Evolutionary conservation across 176 grass and related monocot genomes (phyloP), one percentile per base, ranked within the genome.

Genomic region (Rhynchospora breviuscula): DNA sequence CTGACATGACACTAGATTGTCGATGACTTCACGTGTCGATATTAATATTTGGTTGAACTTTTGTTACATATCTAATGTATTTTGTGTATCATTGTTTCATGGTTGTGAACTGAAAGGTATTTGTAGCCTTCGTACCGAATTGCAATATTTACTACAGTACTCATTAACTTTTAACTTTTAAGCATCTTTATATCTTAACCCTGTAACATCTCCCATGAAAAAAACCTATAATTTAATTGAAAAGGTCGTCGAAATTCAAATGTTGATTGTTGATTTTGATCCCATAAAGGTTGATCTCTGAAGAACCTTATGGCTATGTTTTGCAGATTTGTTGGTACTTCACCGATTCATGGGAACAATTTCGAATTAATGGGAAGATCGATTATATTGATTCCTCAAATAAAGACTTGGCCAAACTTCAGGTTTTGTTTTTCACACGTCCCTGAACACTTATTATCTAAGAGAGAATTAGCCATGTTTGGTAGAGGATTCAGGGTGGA

Each of bases 251-350:
- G 33, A 8, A 21, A 54, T 25, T 40, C 1, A 19, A 35, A 35
- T 80, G 6, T 70, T 19, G 67, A 19, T n/a, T 80, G 6, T 70
- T 46, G 67, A 19, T n/a, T 43, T 70, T 21, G 78, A 14, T 13
- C 15, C 31, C 25, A 18, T 80, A 13, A 61, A 81, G 48, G 57
- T 70, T 22, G 35, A 62, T 46, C 15, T 18, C 17, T 63, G 54
- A 48, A 77, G 35, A 54, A 29, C 10, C 59, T 21, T 64, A 25
- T 14, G 14, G 31, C 47, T 44, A 7, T 19, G 81, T 29, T 62
- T 56, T 89, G 63, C 81, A 98, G 96, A 93, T 98, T 84, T 95
- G 93, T 65, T 98, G 96, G 96, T 95, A 98, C 65, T 95, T 95
- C 82, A 92, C 87, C 4, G 96, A 99, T 66, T 91, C 89, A 2